phyloP scores from a whole-genome alignment of 106 monocot species.

The Dioscorea alata region DNA sequence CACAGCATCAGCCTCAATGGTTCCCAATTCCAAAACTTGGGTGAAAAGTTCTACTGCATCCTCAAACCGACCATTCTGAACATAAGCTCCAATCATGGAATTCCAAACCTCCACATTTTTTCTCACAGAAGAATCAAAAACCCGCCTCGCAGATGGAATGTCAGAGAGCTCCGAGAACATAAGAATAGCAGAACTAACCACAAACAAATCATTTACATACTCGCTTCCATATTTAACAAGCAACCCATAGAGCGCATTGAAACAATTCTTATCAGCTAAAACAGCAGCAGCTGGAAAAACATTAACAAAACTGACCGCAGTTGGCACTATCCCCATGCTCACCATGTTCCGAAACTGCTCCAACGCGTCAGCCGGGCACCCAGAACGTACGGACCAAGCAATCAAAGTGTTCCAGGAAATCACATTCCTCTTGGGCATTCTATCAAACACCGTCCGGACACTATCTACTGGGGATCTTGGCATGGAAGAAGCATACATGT shows the following conservation, averaged over 20 bases:
- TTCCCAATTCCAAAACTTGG: conserved; percentile 29
- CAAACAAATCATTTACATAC: conserved; percentile 41
- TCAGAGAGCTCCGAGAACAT: conserved; percentile 58
- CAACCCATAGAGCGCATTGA: conserved; percentile 39
- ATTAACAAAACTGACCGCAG: conserved; percentile 68
- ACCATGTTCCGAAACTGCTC: conserved; percentile 45
- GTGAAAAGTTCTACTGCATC: conserved; percentile 61
- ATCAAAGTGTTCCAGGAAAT: conserved; percentile 90
- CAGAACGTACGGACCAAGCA: conserved; percentile 41
- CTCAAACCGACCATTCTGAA: conserved; percentile 43
- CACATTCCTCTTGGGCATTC: conserved; percentile 69
- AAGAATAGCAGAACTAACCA: conserved; percentile 56
- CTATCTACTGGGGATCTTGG: not conserved
- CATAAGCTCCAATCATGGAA: conserved; percentile 90
- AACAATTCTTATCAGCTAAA: not conserved
- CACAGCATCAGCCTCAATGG: conserved; percentile 41
- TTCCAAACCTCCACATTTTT: conserved; percentile 90
- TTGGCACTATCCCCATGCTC: conserved; percentile 36
- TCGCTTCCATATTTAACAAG: conserved; percentile 47
- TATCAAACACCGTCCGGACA: conserved; percentile 50
- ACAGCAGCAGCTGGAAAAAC: conserved; percentile 45
- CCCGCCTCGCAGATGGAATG: conserved; percentile 29
- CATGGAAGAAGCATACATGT: conserved; percentile 52
- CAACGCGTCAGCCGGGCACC: conserved; percentile 30
- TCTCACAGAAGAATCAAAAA: conserved; percentile 44